Conservation (phyloP, 2,329 filamentous ascomycete genomes). For the Coniochaeta pulveracea region DNA sequence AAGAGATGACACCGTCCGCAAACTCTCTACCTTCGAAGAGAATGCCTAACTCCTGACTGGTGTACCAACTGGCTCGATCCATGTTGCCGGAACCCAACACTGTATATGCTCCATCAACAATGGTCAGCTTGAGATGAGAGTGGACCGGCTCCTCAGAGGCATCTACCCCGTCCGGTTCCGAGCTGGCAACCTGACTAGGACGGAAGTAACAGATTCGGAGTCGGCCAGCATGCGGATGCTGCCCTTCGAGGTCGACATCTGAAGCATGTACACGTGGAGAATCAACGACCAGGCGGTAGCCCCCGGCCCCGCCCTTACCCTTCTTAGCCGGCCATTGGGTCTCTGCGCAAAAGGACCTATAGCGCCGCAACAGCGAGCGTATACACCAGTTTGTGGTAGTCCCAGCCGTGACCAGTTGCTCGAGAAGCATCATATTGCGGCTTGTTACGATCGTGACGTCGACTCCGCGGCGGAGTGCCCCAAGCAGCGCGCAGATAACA, state of each 20-base stretch:
- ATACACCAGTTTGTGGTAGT: conserved; percentile 61
- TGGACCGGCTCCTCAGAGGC: conserved; percentile 51
- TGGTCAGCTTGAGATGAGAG: conserved; percentile 66
- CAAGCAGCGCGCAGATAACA: conserved; percentile 48
- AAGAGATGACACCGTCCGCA: conserved; percentile 17
- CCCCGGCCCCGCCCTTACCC: too few relatives aligned
- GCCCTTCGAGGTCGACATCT: conserved; percentile 29
- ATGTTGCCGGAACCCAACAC: conserved; percentile 74
- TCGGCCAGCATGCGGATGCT: conserved; percentile 28
- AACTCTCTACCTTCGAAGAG: conserved; percentile 31
- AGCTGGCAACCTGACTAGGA: conserved; percentile 11
- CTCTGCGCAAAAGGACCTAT: conserved; percentile 26
- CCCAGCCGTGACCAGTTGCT: conserved; percentile 71
- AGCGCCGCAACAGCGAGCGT: conserved; percentile 42
- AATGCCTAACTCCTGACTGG: conserved; percentile 72
- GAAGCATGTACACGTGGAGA: conserved; percentile 9
- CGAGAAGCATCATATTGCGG: conserved; percentile 60
- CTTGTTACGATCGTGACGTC: conserved; percentile 58
- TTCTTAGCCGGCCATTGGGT: too few relatives aligned
- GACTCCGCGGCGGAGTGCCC: conserved; percentile 53
- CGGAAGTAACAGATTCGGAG: conserved; percentile 50
- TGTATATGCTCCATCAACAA: conserved; percentile 57
- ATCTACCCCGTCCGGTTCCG: conserved; percentile 3
- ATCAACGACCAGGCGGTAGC: too few relatives aligned
- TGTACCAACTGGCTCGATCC: conserved; percentile 79